Conservation (phyloP, 768 basidiomycete species). For the Suillus fuscotomentosus region DNA sequence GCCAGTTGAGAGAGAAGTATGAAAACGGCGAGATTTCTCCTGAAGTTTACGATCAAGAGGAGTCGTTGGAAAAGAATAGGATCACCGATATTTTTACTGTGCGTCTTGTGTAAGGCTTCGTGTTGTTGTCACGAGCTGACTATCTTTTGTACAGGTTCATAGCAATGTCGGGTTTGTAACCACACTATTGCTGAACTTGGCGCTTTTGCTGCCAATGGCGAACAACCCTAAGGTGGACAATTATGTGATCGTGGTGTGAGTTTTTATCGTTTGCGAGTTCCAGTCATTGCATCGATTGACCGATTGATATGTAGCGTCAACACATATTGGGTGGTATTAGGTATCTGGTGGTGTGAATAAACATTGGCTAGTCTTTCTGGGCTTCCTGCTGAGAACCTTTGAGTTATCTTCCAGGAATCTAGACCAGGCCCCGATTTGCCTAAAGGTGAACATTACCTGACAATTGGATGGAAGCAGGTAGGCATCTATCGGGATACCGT, state of each 20-base stretch:
- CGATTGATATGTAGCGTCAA: conserved; percentile 50
- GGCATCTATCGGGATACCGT: background rate
- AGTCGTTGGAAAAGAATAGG: conserved; percentile 79
- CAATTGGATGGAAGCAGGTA: conserved; percentile 86
- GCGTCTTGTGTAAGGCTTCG: conserved; percentile 13
- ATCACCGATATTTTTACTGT: conserved; percentile 86
- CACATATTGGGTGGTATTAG: conserved; percentile 73
- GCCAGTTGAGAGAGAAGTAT: conserved; percentile 50
- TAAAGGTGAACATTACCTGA: conserved; percentile 72
- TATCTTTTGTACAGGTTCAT: conserved; percentile 48
- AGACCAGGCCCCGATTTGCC: conserved; percentile 80
- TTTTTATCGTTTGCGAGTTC: conserved; percentile 1
- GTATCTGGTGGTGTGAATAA: conserved; percentile 85
- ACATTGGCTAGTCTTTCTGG: background rate
- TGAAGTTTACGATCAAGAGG: conserved; percentile 69
- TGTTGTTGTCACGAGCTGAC: background rate
- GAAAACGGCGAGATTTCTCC: conserved; percentile 56
- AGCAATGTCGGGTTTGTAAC: conserved; percentile 75
- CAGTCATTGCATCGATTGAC: background rate
- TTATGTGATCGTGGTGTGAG: conserved; percentile 69
- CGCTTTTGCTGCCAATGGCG: conserved; percentile 59
- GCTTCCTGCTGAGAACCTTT: background rate
- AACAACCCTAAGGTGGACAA: conserved; percentile 67
- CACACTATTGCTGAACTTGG: conserved; percentile 65
- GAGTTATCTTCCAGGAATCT: conserved; percentile 82